Evolutionary conservation across 2,329 filamentous ascomycete genomes (phyloP), one percentile per base, ranked within the genome.

Genomic region (Venturia nashicola): DNA sequence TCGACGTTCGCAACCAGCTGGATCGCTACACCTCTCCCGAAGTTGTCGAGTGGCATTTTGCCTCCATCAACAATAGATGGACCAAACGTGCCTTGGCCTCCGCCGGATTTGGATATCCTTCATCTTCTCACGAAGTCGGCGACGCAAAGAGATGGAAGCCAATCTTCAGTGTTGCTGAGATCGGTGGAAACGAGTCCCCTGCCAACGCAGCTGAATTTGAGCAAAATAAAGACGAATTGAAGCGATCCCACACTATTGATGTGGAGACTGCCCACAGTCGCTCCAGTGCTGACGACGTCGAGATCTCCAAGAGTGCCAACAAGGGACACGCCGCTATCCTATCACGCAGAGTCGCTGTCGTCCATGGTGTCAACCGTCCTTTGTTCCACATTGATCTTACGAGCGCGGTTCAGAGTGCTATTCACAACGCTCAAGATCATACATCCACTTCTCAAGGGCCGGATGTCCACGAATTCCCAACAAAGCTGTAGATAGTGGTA

Each of bases 321-420:
- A 48, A 69, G 70, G 16, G 71, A 72, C 65, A 34, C 65, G 66
- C 7, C 68, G 67, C 36, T 72, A 67, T 65, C 76, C 72, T 57
- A 61, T 27, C 65, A 62, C 32, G 62, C 59, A 16, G 79, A 74
- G 68, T 75, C 83, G 86, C 88, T 1, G 82, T 90, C 5, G 86
- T 97, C 18, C 88, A 92, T 68, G 90, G 93, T n/a, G 78, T 95
- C 67, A 94, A 96, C 74, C 79, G 90, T 69, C 93, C 94, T 5
- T 83, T 97, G 68, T 97, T 99, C 83, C 94, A 99, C 72, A 84
- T 96, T 62, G 94, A 97, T 73, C 77, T 97, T 61, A 94, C 90
- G 4, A 91, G 87, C 70, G 94, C 94, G 7, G 76, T 97, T 69
- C 90, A 97, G 75, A 91, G 87, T 69, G 93, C 91, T 2, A 84